Evolutionary conservation across 768 basidiomycete genomes (phyloP), one percentile per base, ranked within the genome.

Genomic region (Peribolospora kevripleyi): DNA sequence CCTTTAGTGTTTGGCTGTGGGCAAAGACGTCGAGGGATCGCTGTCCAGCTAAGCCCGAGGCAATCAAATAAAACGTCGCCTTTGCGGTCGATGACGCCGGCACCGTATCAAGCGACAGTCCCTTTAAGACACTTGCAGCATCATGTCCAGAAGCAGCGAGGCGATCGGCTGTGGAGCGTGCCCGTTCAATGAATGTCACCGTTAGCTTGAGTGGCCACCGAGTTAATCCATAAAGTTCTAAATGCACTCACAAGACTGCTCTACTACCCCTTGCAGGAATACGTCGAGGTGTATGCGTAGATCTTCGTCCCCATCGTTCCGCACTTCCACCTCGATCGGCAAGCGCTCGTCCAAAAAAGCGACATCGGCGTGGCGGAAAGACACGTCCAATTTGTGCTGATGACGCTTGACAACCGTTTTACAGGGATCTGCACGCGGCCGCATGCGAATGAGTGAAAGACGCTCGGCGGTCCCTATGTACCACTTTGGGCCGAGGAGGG

Each of bases 261-360:
- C 25, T 25, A 25, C 25, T 25, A 25, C 25, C n/a, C 68, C 69
- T 57, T 85, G 84, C 42, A 95, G 67, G 54, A 91, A 70, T 4
- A 83, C 74, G 54, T 87, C 82, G 7, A 86, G 69, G 4, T 73
- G 68, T 9, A 84, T 68, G 11, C 82, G 77, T 8, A 95, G 66
- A 37, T 78, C 73, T 14, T 77, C 71, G 49, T 76, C 75, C 64
- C 93, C 87, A 4, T 69, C 62, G 63, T 88, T 93, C 4, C 69
- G 75, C 10, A 91, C 72, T 49, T 76, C 71, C 46, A 95, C 70
- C 8, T 65, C 64, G 60, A 95, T 79, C 0, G 82, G 79, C 62
- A 82, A 84, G 48, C 75, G 73, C 65, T 93, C 90, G 58, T 82
- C 79, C 42, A 91, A 66, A 65, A 80, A 83, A 1, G 84, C 85